phyloP scores from a whole-genome alignment of 2,329 filamentous ascomycete genomes.

The Cryphonectria radicalis region DNA sequence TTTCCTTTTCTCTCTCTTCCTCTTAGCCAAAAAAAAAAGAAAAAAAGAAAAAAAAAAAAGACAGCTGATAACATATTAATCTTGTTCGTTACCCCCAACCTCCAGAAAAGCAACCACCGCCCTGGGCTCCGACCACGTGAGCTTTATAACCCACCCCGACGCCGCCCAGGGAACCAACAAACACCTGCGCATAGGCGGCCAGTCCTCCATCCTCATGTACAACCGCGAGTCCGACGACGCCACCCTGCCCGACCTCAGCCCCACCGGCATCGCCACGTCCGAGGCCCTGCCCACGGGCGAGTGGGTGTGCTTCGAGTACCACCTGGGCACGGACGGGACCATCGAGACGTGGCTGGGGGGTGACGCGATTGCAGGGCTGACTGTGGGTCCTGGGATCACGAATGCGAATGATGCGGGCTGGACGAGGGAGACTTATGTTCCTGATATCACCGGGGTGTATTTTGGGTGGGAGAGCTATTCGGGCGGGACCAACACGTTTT shows the following conservation, averaged over 20 bases:
- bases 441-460: conserved; percentile 59
- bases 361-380: conserved; percentile 55
- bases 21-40: too few relatives aligned
- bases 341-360: conserved; percentile 66
- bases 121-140: conserved; percentile 62
- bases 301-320: conserved; percentile 67
- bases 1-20: not conserved
- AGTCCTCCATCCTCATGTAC: conserved; percentile 65
- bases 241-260: conserved; percentile 64
- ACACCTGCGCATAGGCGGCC: conserved; percentile 65
- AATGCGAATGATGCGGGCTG: conserved; percentile 59
- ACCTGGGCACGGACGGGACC: conserved; percentile 60
- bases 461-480: conserved; percentile 69
- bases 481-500: conserved; percentile 63
- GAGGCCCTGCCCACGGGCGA: conserved; percentile 51
- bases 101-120: conserved; percentile 59
- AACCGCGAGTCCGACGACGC: conserved; percentile 67
- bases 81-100: not conserved
- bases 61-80: not conserved
- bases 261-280: conserved; percentile 61
- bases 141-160: conserved; percentile 68
- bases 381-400: conserved; percentile 47
- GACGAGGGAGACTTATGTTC: conserved; percentile 53
- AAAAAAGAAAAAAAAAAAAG: not conserved
- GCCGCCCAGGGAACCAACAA: conserved; percentile 58